Base-by-base conservation (phyloP, 805 yeast species). In the Cyberlindnera maritima region DNA sequence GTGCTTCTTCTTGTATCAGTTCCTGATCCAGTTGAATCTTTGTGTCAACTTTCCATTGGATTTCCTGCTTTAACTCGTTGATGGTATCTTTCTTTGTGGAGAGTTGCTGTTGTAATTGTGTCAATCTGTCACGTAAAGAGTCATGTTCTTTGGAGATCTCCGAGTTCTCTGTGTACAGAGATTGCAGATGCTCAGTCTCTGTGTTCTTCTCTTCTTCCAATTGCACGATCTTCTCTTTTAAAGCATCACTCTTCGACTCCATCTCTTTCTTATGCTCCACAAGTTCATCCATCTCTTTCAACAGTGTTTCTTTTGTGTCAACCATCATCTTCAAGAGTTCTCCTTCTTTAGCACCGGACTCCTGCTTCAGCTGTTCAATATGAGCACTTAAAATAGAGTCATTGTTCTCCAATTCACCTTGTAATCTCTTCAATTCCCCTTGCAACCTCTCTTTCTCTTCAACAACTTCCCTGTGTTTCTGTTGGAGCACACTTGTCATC, bases 1-100 rank as follows among this genome's bases (percentile, higher is more conserved):
- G 59, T 0, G 70, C 63, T 55, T 86, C 92, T 49, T 77, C 80
- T 18, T 64, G 62, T 0, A 73, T 60, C 10, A 83, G 62, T 28
- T 67, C 61, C 10, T 65, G 63, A 26, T 69, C 68, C 12, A 70
- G 62, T 13, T 53, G 58, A 3, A 56, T 54, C 12, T 66, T 58
- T 14, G 66, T 65, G 8, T 52, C 46, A 19, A 56, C 54, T 7
- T 76, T 72, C 38, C 55, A 55, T 9, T 42, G 47, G 25, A 56
- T 54, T 1, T 54, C 54, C 7, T 42, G 42, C 23, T 56, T 40
- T 44, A 69, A 38, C 3, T 54, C 47, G 13, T 41, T 29, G 2
- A 60, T 46, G 25, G 44, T 40, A 4, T 46, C 43, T 7, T 59
- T 55, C 26, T 62, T 57, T 2, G 29, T 17, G 4, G 46, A 47